phyloP scores from a whole-genome alignment of 352 stramenopile species.

The Globisporangium middletonii region DNA sequence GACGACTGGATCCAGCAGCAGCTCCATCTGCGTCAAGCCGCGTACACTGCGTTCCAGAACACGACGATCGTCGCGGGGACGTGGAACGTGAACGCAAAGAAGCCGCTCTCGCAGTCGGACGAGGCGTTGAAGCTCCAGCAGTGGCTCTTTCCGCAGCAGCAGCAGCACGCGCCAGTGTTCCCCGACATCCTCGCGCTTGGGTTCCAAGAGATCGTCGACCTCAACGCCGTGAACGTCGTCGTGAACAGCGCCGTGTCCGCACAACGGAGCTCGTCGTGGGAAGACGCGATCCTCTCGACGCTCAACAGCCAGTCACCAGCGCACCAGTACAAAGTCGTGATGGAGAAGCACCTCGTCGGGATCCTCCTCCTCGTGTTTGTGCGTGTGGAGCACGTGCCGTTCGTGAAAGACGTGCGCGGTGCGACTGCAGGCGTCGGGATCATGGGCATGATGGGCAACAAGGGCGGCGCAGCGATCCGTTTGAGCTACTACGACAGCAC shows the following conservation, averaged over 20 bases:
- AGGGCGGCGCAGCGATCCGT: constrained; percentile 94
- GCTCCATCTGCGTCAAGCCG: constrained; percentile 42
- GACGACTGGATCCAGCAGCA: constrained; percentile 88
- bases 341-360: constrained; percentile 95
- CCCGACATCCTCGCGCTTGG: constrained; percentile 71
- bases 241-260: constrained; percentile 93
- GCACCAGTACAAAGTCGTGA: constrained; percentile 64
- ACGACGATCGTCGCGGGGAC: constrained; percentile 83
- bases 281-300: constrained; percentile 85
- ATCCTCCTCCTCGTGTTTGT: constrained; percentile 97
- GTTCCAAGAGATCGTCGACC: constrained; percentile 99
- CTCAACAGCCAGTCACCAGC: constrained; percentile 70
- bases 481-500: constrained; percentile 97
- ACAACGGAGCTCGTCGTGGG: constrained; percentile 84
- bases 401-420: constrained; percentile 86
- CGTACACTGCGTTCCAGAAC: constrained; percentile 63
- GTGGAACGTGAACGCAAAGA: constrained; percentile 99
- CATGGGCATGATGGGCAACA: constrained; percentile 99
- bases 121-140: constrained; percentile 56
- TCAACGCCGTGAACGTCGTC: constrained; percentile 99
- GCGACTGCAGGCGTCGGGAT: constrained; percentile 94
- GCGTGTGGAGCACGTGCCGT: constrained; percentile 52
- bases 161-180: constrained; percentile 2
- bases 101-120: constrained; percentile 60
- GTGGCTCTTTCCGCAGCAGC: constrained; percentile 36